Conservation (phyloP, 768 basidiomycete species). For the Tulasnella sp. region DNA sequence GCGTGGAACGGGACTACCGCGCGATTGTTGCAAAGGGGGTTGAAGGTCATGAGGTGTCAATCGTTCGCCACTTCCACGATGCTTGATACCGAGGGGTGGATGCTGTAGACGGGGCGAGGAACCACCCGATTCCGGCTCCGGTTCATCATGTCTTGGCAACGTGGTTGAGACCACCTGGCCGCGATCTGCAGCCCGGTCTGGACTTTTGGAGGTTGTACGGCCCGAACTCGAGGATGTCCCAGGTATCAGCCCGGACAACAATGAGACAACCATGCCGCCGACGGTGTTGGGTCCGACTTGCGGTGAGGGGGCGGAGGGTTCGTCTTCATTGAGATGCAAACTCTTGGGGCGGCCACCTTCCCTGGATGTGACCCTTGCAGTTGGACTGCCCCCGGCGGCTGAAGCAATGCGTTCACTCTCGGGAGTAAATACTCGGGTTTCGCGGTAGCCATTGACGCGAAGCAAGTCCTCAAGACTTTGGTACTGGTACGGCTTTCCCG, state of each 20-base stretch:
- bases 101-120: background rate
- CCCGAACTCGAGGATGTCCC: too few relatives aligned
- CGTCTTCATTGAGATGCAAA: background rate
- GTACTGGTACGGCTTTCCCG: slow-evolving; percentile 71
- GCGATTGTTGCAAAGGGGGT: too few relatives aligned
- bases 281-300: too few relatives aligned
- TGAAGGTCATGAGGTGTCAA: too few relatives aligned
- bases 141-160: too few relatives aligned
- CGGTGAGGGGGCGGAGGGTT: background rate
- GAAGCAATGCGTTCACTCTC: slow-evolving; percentile 53
- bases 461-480: slow-evolving; percentile 83
- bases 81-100: background rate
- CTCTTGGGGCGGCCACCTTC: background rate
- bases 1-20: background rate
- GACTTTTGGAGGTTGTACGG: too few relatives aligned
- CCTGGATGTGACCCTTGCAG: background rate
- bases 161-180: too few relatives aligned
- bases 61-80: background rate
- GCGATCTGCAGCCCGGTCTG: too few relatives aligned
- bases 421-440: slow-evolving; percentile 84
- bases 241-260: background rate
- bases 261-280: background rate
- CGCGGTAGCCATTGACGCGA: slow-evolving; percentile 85
- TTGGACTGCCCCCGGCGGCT: background rate
- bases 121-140: too few relatives aligned